A percentile compares a stretch with the other conserved stretches of the same genome.
These are phyloP conservation scores for Daldinia bambusicola DNA, from an alignment of 495 filamentous ascomycete species.

Conservation along the genomic window DNA sequence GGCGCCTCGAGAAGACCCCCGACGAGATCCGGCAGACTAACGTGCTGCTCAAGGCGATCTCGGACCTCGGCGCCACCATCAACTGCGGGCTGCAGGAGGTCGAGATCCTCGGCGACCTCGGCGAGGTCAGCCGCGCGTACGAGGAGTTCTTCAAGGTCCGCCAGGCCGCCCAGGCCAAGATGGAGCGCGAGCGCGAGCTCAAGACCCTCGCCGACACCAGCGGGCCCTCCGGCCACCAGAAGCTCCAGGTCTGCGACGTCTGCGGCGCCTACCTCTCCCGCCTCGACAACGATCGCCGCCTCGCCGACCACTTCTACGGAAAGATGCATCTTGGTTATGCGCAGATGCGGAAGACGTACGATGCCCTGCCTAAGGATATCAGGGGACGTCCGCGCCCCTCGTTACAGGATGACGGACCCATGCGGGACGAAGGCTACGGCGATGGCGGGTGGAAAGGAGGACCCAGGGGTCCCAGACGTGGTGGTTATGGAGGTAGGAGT, in stretches of 20 bases:
- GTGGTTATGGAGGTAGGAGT: constrained; percentile 55
- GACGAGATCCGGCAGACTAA: constrained; percentile 99
- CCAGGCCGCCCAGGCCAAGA: constrained; percentile 81
- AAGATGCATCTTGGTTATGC: constrained; percentile 99
- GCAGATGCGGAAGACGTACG: constrained; percentile 93
- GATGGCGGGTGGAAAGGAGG: constrained; percentile 63
- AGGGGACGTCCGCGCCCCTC: constrained; percentile 69
- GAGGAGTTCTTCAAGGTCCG: constrained; percentile 87
- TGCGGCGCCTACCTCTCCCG: constrained; percentile 91
- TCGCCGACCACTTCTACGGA: constrained; percentile 98
- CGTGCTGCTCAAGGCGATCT: constrained; percentile 86
- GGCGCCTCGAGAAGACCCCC: constrained; percentile 93
- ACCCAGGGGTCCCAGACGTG: constrained; percentile 54
- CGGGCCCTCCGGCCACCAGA: constrained; percentile 94
- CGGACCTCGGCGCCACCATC: constrained; percentile 80
- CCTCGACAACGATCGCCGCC: constrained; percentile 90
- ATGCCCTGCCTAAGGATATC: constrained; percentile 86
- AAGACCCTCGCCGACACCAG: constrained; percentile 91
- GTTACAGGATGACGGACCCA: constrained; percentile 64
- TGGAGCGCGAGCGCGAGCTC: constrained; percentile 86
- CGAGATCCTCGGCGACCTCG: constrained; percentile 82
- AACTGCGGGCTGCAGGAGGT: constrained; percentile 87
- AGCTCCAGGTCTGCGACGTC: constrained; percentile 97
- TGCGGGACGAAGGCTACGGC: constrained; percentile 63
- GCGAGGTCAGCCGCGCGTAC: constrained; percentile 80